Base-by-base conservation (phyloP, 1,139 yeast genomes). In the Taphrina communis region DNA sequence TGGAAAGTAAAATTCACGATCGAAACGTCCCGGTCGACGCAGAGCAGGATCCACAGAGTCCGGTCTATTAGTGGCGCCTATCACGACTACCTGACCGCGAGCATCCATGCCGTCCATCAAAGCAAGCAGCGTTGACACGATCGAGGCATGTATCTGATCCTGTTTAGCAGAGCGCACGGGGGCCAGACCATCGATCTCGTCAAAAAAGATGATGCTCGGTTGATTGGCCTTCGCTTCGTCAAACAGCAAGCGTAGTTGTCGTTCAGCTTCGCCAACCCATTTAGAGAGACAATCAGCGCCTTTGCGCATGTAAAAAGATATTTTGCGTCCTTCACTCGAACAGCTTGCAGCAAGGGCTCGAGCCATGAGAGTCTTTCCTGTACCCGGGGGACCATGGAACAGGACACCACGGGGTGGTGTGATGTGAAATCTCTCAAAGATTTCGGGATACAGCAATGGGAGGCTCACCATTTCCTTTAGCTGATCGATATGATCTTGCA, bases 51-150 rank as follows among this genome's bases (percentile, higher is more conserved):
- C 99, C 19, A 95, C 89, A 0, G 98, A 90, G 78, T 95, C 99
- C 0, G 99, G 99, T 74, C 99, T 83, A 79, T 95, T 95, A 0
- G 99, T 95, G 0, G 99, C 99, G 70, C 99, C 99, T 74, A 95
- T 92, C 1, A 95, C 97, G 72, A 95, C 93, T 21, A 95, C 98
- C 77, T 95, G 99, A 6, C 99, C 99, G 72, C 89, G 82, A 73
- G 90, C 90, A 77, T 94, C 99, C 99, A 95, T 95, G 75, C 99
- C 99, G 78, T 95, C 99, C 99, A 95, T 94, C 67, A 94, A 80
- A 0, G 99, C 98, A 72, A 94, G 83, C 74, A 94, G 80, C 0
- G 99, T 94, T 0, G 97, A 91, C 2, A 94, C 99, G 72, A 94
- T 94, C 73, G 97, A 90, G 1, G 99, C 98, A 79, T 95, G 99